Conservation (phyloP, 352 stramenopile genomes). For the Phytophthora hybrid region DNA sequence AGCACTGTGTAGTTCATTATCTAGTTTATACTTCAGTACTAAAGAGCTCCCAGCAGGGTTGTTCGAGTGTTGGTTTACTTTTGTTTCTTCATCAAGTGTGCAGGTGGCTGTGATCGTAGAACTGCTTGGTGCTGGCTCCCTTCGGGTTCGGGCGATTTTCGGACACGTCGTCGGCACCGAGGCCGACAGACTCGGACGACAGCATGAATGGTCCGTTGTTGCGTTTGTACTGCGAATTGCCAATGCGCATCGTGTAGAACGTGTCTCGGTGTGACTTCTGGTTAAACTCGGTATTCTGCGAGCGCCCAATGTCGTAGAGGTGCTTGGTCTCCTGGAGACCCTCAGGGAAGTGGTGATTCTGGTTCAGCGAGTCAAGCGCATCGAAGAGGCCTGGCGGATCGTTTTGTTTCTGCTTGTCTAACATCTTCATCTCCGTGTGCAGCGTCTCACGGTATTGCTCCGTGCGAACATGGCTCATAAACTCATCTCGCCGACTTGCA, state of each 20-base stretch:
- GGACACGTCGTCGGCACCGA: slow-evolving; percentile 70
- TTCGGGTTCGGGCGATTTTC: slow-evolving; percentile 72
- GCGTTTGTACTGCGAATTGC: slow-evolving; percentile 79
- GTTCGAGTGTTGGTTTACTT: background rate
- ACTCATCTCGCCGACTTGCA: slow-evolving; percentile 90
- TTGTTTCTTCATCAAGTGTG: slow-evolving; percentile 39
- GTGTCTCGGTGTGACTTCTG: slow-evolving; percentile 85
- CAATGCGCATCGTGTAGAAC: slow-evolving; percentile 85
- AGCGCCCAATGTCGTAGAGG: slow-evolving; percentile 83
- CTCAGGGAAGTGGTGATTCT: slow-evolving; percentile 71
- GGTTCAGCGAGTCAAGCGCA: slow-evolving; percentile 52
- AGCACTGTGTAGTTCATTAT: slow-evolving; percentile 7
- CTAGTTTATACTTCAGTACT: slow-evolving; percentile 9
- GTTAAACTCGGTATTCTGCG: slow-evolving; percentile 85
- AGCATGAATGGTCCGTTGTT: slow-evolving; percentile 88
- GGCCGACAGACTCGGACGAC: slow-evolving; percentile 70
- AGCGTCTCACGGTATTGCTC: slow-evolving; percentile 91
- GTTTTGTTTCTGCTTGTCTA: slow-evolving; percentile 74
- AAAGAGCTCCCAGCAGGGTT: background rate
- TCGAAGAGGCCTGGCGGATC: slow-evolving; percentile 48
- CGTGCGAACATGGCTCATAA: slow-evolving; percentile 91
- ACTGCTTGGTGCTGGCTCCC: slow-evolving; percentile 83
- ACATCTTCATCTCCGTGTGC: slow-evolving; percentile 83
- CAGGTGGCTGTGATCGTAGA: slow-evolving; percentile 85
- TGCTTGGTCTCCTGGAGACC: slow-evolving; percentile 79